Conservation (phyloP, 441 rosid species). For the Adansonia gregorii region DNA sequence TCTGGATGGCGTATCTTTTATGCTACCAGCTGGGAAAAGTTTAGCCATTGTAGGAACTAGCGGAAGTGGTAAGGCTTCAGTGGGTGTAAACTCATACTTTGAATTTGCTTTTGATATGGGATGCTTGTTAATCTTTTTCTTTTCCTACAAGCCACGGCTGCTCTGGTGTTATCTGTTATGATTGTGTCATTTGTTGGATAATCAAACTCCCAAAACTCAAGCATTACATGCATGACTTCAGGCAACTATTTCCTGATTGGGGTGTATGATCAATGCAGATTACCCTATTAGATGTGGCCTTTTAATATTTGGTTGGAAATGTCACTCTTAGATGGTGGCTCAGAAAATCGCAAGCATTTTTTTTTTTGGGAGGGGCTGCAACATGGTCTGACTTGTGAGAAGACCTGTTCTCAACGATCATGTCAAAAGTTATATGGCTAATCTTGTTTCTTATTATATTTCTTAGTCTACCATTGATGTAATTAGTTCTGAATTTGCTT, state of each 20-base stretch:
- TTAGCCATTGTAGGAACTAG: slow-evolving; percentile 96
- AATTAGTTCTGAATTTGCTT: slow-evolving; percentile 29
- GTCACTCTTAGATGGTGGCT: not conserved
- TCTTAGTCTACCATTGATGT: slow-evolving; percentile 26
- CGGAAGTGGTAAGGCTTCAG: slow-evolving; percentile 77
- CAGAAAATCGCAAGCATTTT: not conserved
- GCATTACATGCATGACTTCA: slow-evolving; percentile 13
- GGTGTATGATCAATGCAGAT: not conserved
- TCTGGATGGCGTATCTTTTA: slow-evolving; percentile 86
- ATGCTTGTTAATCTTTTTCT: not conserved
- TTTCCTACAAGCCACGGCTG: not conserved
- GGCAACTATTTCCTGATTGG: not conserved
- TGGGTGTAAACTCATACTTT: slow-evolving; percentile 19
- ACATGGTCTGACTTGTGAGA: not conserved
- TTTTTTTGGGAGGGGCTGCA: not conserved
- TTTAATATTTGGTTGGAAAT: slow-evolving; percentile 8
- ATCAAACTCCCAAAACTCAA: slow-evolving; percentile 11
- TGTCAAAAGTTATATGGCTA: not conserved
- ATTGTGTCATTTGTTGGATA: slow-evolving; percentile 7
- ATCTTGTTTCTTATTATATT: not conserved
- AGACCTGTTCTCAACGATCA: not conserved
- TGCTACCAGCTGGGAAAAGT: slow-evolving; percentile 88
- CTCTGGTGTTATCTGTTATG: slow-evolving; percentile 11
- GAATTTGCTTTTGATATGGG: slow-evolving; percentile 13
- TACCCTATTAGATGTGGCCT: not conserved